Base-by-base conservation (phyloP, 345 rosid species). In the Syzygium oleosum region DNA sequence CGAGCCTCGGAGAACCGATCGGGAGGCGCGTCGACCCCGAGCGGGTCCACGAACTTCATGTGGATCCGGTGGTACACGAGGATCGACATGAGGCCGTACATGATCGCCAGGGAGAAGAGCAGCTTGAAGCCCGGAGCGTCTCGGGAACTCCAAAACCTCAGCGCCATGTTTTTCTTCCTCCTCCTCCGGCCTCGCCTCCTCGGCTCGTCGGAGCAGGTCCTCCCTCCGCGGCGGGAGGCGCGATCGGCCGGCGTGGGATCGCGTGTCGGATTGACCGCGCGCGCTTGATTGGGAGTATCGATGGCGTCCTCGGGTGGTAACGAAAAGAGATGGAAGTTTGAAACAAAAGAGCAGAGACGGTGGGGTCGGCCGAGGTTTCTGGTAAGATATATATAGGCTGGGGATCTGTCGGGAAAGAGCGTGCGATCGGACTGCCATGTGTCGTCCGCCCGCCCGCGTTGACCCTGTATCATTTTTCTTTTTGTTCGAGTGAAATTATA, bases 1-100 rank as follows among this genome's bases (percentile, higher is more conserved):
- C 99, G 91, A 52, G 96, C 99, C 91, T 94, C 98, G 83, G 99
- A 96, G 92, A 98, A 98, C 6, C 96, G 98, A 90, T 96, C 95
- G n/a, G 91, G 93, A 54, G 99, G 97, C 7, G 99, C 98, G 91
- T 96, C 94, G 51, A 87, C n/a, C 22, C 88, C 95, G 51, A 98
- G 97, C 25, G 98, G 98, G 86, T 90, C 83, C 51, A 98, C 87
- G 84, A 93, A 91, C 91, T 93, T 94, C 93, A 91, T 93, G 92
- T 96, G 92, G 56, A 96, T 63, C 27, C 93, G 87, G 79, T 89
- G 94, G 93, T 96, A 93, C 84, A 85, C 96, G 49, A 95, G 85
- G 9, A 91, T 68, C 84, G 97, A 88, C 97, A 96, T 95, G 89
- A 96, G 61, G 85, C 92, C 94, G 88, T 94, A 98, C 91, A 96